Conservation (phyloP, 371 early-diverging fungal species). For the Blakeslea trispora region DNA sequence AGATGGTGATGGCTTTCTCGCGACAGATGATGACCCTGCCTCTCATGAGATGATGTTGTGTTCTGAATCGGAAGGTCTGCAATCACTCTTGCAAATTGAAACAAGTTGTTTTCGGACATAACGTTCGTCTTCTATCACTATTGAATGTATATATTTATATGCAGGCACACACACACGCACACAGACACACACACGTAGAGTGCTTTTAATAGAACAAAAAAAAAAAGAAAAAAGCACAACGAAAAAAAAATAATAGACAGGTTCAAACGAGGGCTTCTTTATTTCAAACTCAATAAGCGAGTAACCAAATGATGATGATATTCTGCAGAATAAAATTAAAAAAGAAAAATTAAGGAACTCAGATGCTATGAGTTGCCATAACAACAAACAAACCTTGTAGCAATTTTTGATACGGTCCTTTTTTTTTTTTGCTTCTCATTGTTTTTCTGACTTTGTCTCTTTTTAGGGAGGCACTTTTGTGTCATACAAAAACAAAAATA, state of each 20-base stretch:
- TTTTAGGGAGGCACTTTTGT: too few relatives aligned
- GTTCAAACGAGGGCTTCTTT: too few relatives aligned
- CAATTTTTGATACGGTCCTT: too few relatives aligned
- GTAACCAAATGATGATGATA: constrained; percentile 10
- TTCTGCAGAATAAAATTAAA: constrained; percentile 12
- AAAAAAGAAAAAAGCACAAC: constrained; percentile 2
- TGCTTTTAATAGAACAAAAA: too few relatives aligned
- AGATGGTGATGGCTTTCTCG: constrained; percentile 22
- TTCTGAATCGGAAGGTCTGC: constrained; percentile 31
- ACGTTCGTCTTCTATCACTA: constrained; percentile 1
- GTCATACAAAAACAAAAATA: too few relatives aligned
- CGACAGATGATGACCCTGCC: constrained; percentile 5
- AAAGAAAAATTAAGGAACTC: neutral
- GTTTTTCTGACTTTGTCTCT: too few relatives aligned
- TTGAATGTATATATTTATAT: too few relatives aligned
- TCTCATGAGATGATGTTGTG: constrained; percentile 9
- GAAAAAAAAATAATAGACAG: constrained; percentile 13
- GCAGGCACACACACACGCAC: too few relatives aligned
- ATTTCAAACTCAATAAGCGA: neutral
- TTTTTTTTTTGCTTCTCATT: too few relatives aligned
- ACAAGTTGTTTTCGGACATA: constrained; percentile 44
- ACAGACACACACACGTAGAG: too few relatives aligned
- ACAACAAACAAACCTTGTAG: too few relatives aligned
- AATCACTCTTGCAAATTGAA: constrained; percentile 50
- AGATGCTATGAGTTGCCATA: neutral